phyloP scores from a whole-genome alignment of 2,329 filamentous ascomycete species.

The Aspergillus carbonarius region DNA sequence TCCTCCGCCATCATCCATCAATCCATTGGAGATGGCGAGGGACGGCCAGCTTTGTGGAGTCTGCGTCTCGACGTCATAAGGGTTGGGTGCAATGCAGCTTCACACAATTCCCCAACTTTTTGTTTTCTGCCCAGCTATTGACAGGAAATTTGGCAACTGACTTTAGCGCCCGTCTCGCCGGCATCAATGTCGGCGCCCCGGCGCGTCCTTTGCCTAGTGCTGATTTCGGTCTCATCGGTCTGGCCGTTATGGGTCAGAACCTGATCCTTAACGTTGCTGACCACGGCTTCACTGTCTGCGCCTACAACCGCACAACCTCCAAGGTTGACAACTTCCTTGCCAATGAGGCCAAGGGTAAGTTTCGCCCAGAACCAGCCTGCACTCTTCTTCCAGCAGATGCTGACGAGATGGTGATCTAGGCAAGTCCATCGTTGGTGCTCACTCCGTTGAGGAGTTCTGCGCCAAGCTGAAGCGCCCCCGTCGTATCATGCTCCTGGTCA shows the following conservation, averaged over 20 bases:
- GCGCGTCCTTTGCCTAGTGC: slow-evolving; percentile 60
- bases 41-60: not conserved
- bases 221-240: slow-evolving; percentile 90
- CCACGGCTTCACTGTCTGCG: slow-evolving; percentile 93
- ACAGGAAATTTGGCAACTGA: slow-evolving; percentile 42
- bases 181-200: slow-evolving; percentile 68
- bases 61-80: not conserved
- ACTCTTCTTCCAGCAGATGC: not conserved
- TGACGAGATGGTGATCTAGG: slow-evolving; percentile 45
- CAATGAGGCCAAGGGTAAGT: slow-evolving; percentile 79
- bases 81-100: slow-evolving; percentile 1
- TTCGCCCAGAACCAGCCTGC: not conserved
- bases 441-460: slow-evolving; percentile 91
- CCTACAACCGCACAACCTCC: slow-evolving; percentile 96
- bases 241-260: slow-evolving; percentile 89
- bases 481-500: slow-evolving; percentile 97
- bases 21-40: not conserved
- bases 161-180: slow-evolving; percentile 71
- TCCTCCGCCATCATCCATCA: not conserved
- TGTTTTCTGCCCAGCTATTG: slow-evolving; percentile 25
- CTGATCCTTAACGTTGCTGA: slow-evolving; percentile 87
- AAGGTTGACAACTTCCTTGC: slow-evolving; percentile 95
- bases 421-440: slow-evolving; percentile 92
- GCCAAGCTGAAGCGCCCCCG: slow-evolving; percentile 96
- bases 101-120: slow-evolving; percentile 6